phyloP scores from a whole-genome alignment of 2,329 filamentous ascomycete genomes.

The Colletotrichum sp. region DNA sequence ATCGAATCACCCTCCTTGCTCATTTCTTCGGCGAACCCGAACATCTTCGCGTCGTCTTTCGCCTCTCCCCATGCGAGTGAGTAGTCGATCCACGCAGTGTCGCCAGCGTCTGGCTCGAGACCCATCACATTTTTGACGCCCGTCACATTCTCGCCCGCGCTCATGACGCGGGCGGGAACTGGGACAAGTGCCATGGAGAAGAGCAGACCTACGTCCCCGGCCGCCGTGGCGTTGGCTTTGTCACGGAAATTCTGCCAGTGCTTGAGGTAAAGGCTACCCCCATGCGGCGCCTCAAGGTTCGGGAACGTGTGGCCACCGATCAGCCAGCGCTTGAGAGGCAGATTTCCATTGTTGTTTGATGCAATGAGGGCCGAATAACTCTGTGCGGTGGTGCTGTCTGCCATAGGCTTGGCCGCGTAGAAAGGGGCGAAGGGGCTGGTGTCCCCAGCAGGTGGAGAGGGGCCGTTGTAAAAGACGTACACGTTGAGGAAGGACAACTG shows the following conservation, averaged over 20 bases:
- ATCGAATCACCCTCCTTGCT: neutral
- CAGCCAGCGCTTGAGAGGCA: neutral
- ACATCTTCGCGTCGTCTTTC: neutral
- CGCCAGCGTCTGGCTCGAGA: neutral
- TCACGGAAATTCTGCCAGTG: neutral
- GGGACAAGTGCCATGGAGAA: neutral
- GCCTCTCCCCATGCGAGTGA: neutral
- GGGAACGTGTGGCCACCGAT: neutral
- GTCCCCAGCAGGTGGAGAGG: neutral
- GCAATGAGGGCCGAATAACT: neutral
- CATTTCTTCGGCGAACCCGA: neutral
- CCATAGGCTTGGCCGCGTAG: neutral
- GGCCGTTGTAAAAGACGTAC: neutral
- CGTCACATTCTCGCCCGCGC: neutral
- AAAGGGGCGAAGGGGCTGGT: neutral
- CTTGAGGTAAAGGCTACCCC: neutral
- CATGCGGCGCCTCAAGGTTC: neutral
- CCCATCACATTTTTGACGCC: neutral
- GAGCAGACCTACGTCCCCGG: neutral
- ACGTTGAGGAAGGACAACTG: neutral
- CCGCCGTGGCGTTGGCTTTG: neutral
- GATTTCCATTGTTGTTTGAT: neutral
- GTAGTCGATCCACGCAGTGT: neutral
- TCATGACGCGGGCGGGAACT: neutral
- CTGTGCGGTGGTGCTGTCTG: neutral